Base-by-base conservation (phyloP, 192 early-diverging fungal genomes). In the Radiomyces spectabilis region DNA sequence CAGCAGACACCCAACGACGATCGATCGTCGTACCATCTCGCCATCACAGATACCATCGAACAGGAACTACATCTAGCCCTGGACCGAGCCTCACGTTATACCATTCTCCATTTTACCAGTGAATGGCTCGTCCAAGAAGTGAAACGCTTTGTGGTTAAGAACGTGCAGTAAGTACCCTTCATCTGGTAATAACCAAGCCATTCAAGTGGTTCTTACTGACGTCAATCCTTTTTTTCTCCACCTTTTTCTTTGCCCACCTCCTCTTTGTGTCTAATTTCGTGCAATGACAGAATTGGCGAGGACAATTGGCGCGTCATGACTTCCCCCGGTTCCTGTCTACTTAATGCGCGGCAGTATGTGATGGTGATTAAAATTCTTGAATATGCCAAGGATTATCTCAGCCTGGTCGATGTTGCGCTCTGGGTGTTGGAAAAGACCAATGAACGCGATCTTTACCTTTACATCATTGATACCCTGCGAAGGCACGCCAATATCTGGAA, bases 261-360 rank as follows among this genome's bases (percentile, higher is more conserved):
- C n/a, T 37, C 9, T 2, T 45, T 10, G 21, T 43, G 19, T 16
- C 9, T 32, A 6, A 16, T 55, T 34, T 30, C 13, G 1, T 24
- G 2, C 24, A 6, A 33, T 16, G 29, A 29, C 16, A 73, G 71
- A 37, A 79, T 82, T 41, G 77, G 71, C 32, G 73, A 73, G 38
- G 83, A 87, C 53, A 90, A 90, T 55, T 90, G 88, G 88, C 73
- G 80, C 32, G 83, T 83, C n/a, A 85, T 84, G 55, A 84, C 85
- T 1, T 80, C 79, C 3, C 88, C 88, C 4, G 88, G 88, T 0
- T 71, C 85, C 0, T 85, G 85, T 18, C 62, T 90, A 19, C 66
- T 90, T n/a, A 90, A 87, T 52, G 65, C 71, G 10, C 75, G 85
- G 21, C 88, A 90, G 47, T 69, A 77, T 29, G 66, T 77, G 0